Percentiles rank a stretch among this genome's conserved stretches.
These are phyloP conservation scores for Chernovozyma sophiae-reginae DNA, from an alignment of 1,139 yeast genomes.

Conservation along the genomic window DNA sequence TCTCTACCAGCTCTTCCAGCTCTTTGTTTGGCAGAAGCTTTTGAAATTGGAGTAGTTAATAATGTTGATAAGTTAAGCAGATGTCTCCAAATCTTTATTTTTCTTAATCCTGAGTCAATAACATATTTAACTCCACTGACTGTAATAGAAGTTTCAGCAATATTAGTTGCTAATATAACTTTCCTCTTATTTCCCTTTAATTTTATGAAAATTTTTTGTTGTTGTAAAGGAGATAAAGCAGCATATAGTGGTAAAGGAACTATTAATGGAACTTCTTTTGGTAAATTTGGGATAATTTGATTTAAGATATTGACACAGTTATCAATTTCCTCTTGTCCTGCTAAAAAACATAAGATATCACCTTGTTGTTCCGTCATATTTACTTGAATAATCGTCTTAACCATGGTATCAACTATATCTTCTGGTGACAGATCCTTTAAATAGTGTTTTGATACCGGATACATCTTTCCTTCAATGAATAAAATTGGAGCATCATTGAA, in stretches of 20 bases:
- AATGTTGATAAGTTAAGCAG: conserved; percentile 87
- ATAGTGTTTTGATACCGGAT: conserved; percentile 72
- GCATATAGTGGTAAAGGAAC: conserved; percentile 87
- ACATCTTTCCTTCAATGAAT: conserved; percentile 86
- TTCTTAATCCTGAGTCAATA: conserved; percentile 86
- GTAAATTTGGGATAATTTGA: conserved; percentile 60
- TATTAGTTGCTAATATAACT: conserved; percentile 85
- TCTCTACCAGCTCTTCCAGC: conserved; percentile 99
- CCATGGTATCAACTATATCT: conserved; percentile 78
- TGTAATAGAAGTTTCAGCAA: conserved; percentile 96
- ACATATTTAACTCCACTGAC: conserved; percentile 95
- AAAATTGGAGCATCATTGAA: conserved; percentile 76
- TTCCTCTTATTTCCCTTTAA: conserved; percentile 64
- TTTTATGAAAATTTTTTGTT: conserved; percentile 68
- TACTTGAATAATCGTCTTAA: conserved; percentile 71
- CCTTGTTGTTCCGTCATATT: conserved; percentile 80
- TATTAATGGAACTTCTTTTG: conserved; percentile 71
- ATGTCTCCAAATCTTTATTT: conserved; percentile 93
- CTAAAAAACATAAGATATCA: conserved; percentile 82
- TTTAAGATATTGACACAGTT: conserved; percentile 64
- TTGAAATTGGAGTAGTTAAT: conserved; percentile 86
- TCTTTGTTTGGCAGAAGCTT: conserved; percentile 92
- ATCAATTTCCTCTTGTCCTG: conserved; percentile 98
- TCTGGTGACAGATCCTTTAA: conserved; percentile 55
- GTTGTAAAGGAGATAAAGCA: conserved; percentile 82